phyloP scores from a whole-genome alignment of 352 stramenopile species.

The Phytophthora megakarya region DNA sequence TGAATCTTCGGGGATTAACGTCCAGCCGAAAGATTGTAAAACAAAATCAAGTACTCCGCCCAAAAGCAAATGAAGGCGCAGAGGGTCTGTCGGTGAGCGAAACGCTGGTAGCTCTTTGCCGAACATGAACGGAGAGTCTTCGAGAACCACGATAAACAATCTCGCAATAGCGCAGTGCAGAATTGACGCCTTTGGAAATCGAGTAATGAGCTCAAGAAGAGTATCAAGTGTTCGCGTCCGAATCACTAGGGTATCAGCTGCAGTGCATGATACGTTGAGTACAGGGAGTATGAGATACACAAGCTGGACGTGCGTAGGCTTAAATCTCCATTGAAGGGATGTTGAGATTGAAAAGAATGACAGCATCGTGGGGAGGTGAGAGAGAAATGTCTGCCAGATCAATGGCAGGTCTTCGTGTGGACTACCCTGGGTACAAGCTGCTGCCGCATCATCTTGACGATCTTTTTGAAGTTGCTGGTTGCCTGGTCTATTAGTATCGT shows the following conservation, averaged over 20 bases:
- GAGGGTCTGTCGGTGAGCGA: slow-evolving; percentile 51
- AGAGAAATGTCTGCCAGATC: slow-evolving; percentile 68
- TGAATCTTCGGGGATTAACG: slow-evolving; percentile 8
- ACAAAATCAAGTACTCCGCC: slow-evolving; percentile 51
- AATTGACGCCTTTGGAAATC: slow-evolving; percentile 90
- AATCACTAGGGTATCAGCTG: slow-evolving; percentile 55
- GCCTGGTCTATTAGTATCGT: background rate
- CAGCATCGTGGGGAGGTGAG: slow-evolving; percentile 47
- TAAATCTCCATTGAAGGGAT: slow-evolving; percentile 45
- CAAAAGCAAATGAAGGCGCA: slow-evolving; percentile 63
- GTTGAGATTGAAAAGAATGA: slow-evolving; percentile 32
- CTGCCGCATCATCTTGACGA: slow-evolving; percentile 3
- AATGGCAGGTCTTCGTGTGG: slow-evolving; percentile 62
- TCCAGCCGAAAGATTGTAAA: slow-evolving; percentile 41
- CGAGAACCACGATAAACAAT: slow-evolving; percentile 78
- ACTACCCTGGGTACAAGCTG: slow-evolving; percentile 35
- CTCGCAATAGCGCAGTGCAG: slow-evolving; percentile 65
- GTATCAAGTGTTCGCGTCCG: slow-evolving; percentile 43
- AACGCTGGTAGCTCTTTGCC: slow-evolving; percentile 75
- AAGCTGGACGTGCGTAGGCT: slow-evolving; percentile 65
- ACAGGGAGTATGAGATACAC: slow-evolving; percentile 80
- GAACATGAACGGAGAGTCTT: slow-evolving; percentile 83
- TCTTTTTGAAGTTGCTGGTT: background rate
- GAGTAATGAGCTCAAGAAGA: slow-evolving; percentile 90
- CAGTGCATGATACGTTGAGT: slow-evolving; percentile 70